Conservation (phyloP, 2,329 filamentous ascomycete genomes). For the Geosmithia flava region DNA sequence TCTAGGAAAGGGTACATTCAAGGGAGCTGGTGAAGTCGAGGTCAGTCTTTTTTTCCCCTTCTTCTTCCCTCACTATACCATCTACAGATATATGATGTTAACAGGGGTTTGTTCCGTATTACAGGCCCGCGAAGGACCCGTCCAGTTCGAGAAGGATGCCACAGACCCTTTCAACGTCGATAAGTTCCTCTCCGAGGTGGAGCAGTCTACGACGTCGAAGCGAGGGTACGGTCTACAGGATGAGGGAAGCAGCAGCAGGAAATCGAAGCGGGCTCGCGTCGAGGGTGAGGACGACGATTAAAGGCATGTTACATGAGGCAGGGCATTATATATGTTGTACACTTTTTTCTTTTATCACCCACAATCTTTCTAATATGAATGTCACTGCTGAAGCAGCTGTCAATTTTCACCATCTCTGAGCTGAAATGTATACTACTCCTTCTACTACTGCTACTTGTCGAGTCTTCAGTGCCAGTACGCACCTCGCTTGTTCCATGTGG, state of each 20-base stretch:
- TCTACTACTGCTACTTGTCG: too few relatives aligned
- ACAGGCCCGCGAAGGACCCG: slow-evolving; percentile 72
- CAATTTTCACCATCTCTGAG: background rate
- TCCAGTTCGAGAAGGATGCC: slow-evolving; percentile 88
- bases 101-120: background rate
- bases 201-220: slow-evolving; percentile 47
- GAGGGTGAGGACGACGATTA: slow-evolving; percentile 46
- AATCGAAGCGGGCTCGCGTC: slow-evolving; percentile 63
- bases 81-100: background rate
- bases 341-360: background rate
- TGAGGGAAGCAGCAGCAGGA: slow-evolving; percentile 28
- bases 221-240: slow-evolving; percentile 69
- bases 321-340: background rate
- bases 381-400: background rate
- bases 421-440: too few relatives aligned
- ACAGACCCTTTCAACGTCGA: slow-evolving; percentile 88
- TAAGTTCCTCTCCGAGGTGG: slow-evolving; percentile 77
- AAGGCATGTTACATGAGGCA: background rate
- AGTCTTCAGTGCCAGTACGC: too few relatives aligned
- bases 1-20: slow-evolving; percentile 81
- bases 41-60: slow-evolving; percentile 18
- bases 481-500: too few relatives aligned
- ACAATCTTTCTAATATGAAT: background rate
- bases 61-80: background rate
- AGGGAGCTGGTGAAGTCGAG: slow-evolving; percentile 74